Conservation (phyloP, 106 monocot genomes). For the Xerophyta viscosa region DNA sequence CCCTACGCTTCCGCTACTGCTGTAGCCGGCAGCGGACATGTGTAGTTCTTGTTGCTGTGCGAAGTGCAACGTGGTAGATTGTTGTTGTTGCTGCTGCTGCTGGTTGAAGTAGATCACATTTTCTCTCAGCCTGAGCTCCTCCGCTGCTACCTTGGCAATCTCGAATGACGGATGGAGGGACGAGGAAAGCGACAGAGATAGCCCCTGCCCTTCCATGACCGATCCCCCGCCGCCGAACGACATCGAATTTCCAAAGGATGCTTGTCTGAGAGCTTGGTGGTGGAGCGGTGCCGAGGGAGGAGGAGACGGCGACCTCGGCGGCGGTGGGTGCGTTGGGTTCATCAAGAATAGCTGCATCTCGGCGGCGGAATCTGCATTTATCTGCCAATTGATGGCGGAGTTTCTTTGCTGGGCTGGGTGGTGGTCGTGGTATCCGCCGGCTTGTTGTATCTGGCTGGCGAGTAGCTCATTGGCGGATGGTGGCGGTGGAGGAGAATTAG, state of each 20-base stretch:
- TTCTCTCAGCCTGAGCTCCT: constrained; percentile 55
- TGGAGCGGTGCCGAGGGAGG: constrained; percentile 17
- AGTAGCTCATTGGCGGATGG: constrained; percentile 49
- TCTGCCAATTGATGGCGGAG: constrained; percentile 13
- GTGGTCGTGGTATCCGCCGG: constrained; percentile 8
- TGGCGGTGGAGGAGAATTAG: constrained; percentile 6
- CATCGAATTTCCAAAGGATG: constrained; percentile 4
- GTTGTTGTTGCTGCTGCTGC: constrained; percentile 22
- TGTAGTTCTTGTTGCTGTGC: constrained; percentile 6
- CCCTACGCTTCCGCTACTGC: constrained; percentile 23
- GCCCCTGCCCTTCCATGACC: constrained; percentile 60
- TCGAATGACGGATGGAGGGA: constrained; percentile 65
- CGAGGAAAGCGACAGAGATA: constrained; percentile 69
- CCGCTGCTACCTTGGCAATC: constrained; percentile 57
- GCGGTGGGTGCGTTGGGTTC: constrained; percentile 15
- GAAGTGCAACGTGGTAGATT: constrained; percentile 6
- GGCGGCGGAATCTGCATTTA: constrained; percentile 45
- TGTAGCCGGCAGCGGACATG: constrained; percentile 14
- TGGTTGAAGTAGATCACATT: constrained; percentile 48
- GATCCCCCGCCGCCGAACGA: constrained; percentile 9
- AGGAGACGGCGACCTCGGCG: constrained; percentile 35
- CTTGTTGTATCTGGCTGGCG: constrained; percentile 38
- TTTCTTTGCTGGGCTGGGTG: background rate
- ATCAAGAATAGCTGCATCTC: constrained; percentile 59
- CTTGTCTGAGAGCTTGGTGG: constrained; percentile 20